These are phyloP conservation scores for Bondarzewia mesenterica DNA, from an alignment of 1,284 basidiomycete species.

Conservation along the genomic window DNA sequence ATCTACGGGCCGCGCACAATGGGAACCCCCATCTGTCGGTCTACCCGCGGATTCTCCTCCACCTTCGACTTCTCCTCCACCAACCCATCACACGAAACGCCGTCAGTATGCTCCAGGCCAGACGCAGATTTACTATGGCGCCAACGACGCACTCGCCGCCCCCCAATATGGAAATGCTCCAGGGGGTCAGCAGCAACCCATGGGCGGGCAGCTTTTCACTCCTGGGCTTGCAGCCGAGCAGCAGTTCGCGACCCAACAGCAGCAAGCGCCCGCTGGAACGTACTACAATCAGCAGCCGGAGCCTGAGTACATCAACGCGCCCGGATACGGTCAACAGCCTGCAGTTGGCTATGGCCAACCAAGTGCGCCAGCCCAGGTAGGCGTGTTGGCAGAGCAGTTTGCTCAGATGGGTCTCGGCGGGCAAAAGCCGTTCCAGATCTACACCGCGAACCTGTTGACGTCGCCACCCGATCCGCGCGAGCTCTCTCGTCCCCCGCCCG, in stretches of 20 bases:
- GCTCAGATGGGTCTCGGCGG: constrained; percentile 73
- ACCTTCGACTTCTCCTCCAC: constrained; percentile 32
- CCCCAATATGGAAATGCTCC: constrained; percentile 29
- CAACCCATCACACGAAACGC: constrained; percentile 47
- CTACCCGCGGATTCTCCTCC: constrained; percentile 22
- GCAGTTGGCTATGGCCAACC: constrained; percentile 37
- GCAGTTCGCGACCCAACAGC: constrained; percentile 52
- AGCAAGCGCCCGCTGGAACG: constrained; percentile 33
- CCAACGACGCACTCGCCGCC: constrained; percentile 32
- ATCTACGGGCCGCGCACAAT: constrained; percentile 53
- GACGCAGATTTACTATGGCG: constrained; percentile 78
- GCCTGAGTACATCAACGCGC: constrained; percentile 53
- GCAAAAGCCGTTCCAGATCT: constrained; percentile 65
- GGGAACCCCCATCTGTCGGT: constrained; percentile 46
- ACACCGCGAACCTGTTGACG: constrained; percentile 84
- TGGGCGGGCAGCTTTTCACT: constrained; percentile 72
- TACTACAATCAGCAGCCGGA: constrained; percentile 45
- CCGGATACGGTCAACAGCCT: constrained; percentile 37
- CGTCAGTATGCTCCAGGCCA: constrained; percentile 89
- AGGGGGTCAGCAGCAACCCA: constrained; percentile 12
- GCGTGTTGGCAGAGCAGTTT: constrained; percentile 79
- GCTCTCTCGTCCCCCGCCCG: constrained; percentile 76
- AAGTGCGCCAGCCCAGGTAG: constrained; percentile 30
- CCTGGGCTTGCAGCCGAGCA: constrained; percentile 68
- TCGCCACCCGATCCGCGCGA: constrained; percentile 86